Evolutionary conservation across 768 basidiomycete genomes (phyloP).

Genomic region (Lactarius sanguifluus): DNA sequence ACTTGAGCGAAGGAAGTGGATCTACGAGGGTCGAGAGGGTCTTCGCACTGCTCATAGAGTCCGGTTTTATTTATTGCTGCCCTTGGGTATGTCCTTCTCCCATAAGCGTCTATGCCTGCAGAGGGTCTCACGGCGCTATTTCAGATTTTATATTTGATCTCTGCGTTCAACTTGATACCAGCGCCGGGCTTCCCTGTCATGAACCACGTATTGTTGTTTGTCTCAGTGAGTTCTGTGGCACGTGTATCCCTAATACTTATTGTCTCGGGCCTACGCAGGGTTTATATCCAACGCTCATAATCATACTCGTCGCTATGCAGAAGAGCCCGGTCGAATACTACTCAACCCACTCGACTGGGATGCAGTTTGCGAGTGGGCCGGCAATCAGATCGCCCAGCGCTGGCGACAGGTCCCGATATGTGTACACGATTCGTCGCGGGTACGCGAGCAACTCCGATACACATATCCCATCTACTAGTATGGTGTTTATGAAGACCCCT

Average conservation of each 20-base stretch:
- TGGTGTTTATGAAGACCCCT: constrained; percentile 4
- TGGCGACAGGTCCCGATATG: neutral
- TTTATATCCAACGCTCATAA: constrained; percentile 17
- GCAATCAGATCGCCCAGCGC: neutral
- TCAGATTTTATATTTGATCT: constrained; percentile 13
- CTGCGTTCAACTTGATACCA: constrained; percentile 6
- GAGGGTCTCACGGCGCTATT: neutral
- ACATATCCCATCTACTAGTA: constrained; percentile 1
- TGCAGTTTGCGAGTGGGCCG: neutral
- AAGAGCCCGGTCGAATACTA: constrained; percentile 20
- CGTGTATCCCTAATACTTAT: neutral
- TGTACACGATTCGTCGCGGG: constrained; percentile 4
- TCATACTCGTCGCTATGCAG: constrained; percentile 23
- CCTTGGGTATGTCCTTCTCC: constrained; percentile 10
- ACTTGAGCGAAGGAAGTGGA: neutral
- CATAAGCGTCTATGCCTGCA: neutral
- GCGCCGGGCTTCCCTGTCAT: constrained; percentile 7
- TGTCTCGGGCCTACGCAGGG: neutral
- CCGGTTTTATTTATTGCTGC: constrained; percentile 20
- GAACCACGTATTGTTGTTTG: constrained; percentile 8
- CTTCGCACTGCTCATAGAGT: constrained; percentile 20
- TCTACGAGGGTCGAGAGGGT: constrained; percentile 13
- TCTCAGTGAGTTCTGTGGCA: neutral
- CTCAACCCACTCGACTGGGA: constrained; percentile 10
- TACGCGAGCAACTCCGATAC: constrained; percentile 8